These are phyloP conservation scores for Lathyrus oleraceus DNA, from an alignment of 306 rosid genomes.

Conservation along the genomic window DNA sequence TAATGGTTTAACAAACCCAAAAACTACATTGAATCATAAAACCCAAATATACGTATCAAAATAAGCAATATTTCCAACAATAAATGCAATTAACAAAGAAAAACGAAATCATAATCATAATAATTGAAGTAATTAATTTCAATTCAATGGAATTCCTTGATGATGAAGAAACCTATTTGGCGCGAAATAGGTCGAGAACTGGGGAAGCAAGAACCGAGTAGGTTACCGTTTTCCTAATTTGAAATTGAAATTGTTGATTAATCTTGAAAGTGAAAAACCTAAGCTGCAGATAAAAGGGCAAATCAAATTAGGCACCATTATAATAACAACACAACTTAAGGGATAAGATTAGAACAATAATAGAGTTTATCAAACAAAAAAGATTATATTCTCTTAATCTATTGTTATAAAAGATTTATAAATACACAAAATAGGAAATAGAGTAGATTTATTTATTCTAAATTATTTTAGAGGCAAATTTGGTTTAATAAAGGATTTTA, in stretches of 20 bases:
- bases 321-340: too few species aligned
- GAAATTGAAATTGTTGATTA: neutral
- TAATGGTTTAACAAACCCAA: constrained; percentile 5
- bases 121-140: neutral
- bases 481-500: too few species aligned
- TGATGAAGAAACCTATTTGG: constrained; percentile 15
- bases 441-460: too few species aligned
- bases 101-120: neutral
- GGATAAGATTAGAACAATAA: too few species aligned
- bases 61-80: neutral
- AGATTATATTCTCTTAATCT: too few species aligned
- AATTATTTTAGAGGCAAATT: too few species aligned
- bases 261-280: too few species aligned
- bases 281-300: too few species aligned
- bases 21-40: neutral
- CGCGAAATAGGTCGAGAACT: neutral
- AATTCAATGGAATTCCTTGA: neutral
- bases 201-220: neutral
- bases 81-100: neutral
- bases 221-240: neutral
- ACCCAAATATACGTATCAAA: constrained; percentile 1
- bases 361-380: too few species aligned
- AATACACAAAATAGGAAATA: too few species aligned
- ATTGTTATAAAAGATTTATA: too few species aligned
- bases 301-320: too few species aligned